Evolutionary conservation across 202 grass and related monocot genomes (phyloP).

Genomic region (Schoenoplectus triqueter): DNA sequence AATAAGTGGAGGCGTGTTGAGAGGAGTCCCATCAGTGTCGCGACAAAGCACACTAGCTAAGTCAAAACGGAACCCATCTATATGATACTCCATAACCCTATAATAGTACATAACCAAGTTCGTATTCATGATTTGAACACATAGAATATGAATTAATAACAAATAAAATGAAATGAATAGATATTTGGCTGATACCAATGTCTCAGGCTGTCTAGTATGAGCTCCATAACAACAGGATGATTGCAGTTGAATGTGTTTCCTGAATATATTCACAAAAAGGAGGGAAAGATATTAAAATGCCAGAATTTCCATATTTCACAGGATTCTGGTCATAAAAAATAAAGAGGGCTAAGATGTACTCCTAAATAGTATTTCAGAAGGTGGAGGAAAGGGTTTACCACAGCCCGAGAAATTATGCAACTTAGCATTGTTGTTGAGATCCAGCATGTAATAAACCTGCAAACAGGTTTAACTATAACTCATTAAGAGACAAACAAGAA

Average conservation of each 20-base stretch:
- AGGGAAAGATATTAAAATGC: constrained; percentile 19
- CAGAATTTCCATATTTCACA: not conserved
- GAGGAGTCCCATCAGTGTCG: constrained; percentile 75
- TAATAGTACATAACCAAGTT: constrained; percentile 28
- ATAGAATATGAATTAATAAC: constrained; percentile 37
- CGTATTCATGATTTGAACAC: constrained; percentile 29
- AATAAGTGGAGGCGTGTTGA: constrained; percentile 81
- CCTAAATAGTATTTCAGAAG: constrained; percentile 36
- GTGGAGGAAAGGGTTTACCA: constrained; percentile 58
- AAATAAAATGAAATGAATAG: constrained; percentile 40
- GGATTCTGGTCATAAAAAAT: constrained; percentile 9
- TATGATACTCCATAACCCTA: constrained; percentile 95
- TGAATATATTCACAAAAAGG: constrained; percentile 42
- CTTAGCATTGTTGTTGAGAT: constrained; percentile 62
- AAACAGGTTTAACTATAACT: constrained; percentile 42
- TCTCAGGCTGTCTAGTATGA: constrained; percentile 93
- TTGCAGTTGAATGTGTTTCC: constrained; percentile 96
- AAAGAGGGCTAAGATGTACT: constrained; percentile 6
- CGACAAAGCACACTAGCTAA: constrained; percentile 97
- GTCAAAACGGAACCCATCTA: constrained; percentile 99
- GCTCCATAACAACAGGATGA: constrained; percentile 94
- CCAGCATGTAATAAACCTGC: constrained; percentile 99
- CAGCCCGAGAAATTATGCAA: constrained; percentile 94
- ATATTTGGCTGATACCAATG: constrained; percentile 68
- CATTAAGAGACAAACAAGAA: constrained; percentile 12